Evolutionary conservation across 306 rosid genomes (phyloP).

Genomic region (Nissolia schottii): DNA sequence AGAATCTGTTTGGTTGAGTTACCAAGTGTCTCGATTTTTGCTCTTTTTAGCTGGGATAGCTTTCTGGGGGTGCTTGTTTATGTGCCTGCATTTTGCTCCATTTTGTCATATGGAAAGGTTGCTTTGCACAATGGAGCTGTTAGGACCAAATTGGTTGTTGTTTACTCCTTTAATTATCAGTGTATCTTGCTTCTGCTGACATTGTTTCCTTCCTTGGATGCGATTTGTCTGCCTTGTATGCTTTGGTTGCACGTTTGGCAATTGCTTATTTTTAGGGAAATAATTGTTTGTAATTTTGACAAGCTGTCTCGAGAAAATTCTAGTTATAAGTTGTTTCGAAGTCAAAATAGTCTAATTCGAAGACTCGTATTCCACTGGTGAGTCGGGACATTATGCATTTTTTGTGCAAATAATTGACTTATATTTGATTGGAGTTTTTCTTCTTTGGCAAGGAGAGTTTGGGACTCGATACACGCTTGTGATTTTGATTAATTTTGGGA

Average conservation of each 20-base stretch:
- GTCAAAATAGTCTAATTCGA: neutral
- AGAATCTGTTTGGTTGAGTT: neutral
- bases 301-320: neutral
- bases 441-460: neutral
- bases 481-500: neutral
- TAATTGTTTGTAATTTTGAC: too few species aligned
- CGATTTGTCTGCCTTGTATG: neutral
- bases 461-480: neutral
- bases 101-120: slow-evolving; percentile 7
- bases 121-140: slow-evolving; percentile 2
- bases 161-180: too few species aligned
- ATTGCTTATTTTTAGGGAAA: too few species aligned
- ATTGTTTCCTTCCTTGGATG: neutral
- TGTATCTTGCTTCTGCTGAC: neutral
- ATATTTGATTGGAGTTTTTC: neutral
- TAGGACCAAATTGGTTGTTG: too few species aligned
- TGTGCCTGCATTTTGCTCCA: slow-evolving; percentile 22
- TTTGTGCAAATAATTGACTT: neutral
- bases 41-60: neutral
- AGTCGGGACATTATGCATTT: neutral
- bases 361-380: neutral
- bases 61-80: neutral
- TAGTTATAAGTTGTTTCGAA: too few species aligned
- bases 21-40: neutral
- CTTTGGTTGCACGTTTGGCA: neutral